These are phyloP conservation scores for Macrolepiota dolichaula DNA, from an alignment of 768 basidiomycete species.

Conservation along the genomic window DNA sequence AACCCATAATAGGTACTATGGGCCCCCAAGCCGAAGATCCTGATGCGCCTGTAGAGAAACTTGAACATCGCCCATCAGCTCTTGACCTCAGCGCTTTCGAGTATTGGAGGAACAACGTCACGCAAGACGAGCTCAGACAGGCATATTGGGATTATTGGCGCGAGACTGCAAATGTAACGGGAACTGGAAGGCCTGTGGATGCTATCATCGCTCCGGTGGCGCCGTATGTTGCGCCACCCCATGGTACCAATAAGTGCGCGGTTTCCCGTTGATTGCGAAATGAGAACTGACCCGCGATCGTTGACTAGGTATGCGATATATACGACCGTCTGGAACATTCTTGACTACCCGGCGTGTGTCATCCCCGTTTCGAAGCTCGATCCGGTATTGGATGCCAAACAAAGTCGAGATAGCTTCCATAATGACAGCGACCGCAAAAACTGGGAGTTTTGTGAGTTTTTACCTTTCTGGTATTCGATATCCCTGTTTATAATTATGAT, in stretches of 20 bases:
- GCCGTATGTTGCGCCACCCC: slow-evolving; percentile 58
- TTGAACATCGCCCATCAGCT: slow-evolving; percentile 22
- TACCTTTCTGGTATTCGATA: not conserved
- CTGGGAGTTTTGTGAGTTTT: slow-evolving; percentile 52
- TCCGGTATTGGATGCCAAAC: slow-evolving; percentile 45
- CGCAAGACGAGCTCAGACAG: slow-evolving; percentile 45
- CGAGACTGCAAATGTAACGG: slow-evolving; percentile 43
- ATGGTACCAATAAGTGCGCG: slow-evolving; percentile 50
- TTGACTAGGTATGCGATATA: slow-evolving; percentile 42
- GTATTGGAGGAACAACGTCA: slow-evolving; percentile 66
- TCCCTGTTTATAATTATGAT: not conserved
- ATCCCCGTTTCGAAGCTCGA: slow-evolving; percentile 68
- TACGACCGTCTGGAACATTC: slow-evolving; percentile 62
- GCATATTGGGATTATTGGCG: slow-evolving; percentile 65
- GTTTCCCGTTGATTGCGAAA: not conserved
- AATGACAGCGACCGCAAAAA: slow-evolving; percentile 42
- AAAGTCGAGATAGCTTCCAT: slow-evolving; percentile 43
- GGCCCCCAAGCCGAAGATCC: slow-evolving; percentile 22
- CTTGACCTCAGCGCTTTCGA: slow-evolving; percentile 47
- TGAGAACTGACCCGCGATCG: slow-evolving; percentile 3
- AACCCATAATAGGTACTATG: slow-evolving; percentile 56
- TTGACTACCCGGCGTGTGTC: slow-evolving; percentile 61
- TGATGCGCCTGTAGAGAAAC: slow-evolving; percentile 6
- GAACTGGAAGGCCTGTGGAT: slow-evolving; percentile 72
- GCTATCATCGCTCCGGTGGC: slow-evolving; percentile 68